Percentiles rank a stretch among this genome's conserved stretches.
phyloP scores from a whole-genome alignment of 2,329 filamentous ascomycete species.

The Iodosphaeria phyllophila region DNA sequence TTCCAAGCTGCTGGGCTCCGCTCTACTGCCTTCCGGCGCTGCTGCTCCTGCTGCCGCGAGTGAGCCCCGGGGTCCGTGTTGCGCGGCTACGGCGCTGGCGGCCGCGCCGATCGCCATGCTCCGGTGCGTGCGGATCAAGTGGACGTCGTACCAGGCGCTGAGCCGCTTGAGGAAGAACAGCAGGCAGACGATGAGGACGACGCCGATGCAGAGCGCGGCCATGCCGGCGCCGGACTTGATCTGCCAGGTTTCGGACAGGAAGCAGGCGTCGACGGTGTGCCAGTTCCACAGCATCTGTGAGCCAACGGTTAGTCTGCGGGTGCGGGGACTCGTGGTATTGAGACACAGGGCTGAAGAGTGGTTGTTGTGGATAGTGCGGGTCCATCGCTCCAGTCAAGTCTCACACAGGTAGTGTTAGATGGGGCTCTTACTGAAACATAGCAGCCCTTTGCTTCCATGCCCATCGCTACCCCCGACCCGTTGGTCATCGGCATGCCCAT shows the following conservation, averaged over 20 bases:
- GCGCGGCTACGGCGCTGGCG: slow-evolving; percentile 6
- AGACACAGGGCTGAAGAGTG: too few relatives aligned
- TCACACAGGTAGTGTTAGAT: too few relatives aligned
- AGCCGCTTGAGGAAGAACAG: slow-evolving; percentile 57
- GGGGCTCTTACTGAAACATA: too few relatives aligned
- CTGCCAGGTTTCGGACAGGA: slow-evolving; percentile 52
- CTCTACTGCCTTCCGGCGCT: too few relatives aligned
- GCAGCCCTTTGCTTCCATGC: too few relatives aligned
- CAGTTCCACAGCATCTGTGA: slow-evolving; percentile 75
- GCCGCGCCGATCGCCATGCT: slow-evolving; percentile 1
- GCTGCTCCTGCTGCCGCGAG: too few relatives aligned
- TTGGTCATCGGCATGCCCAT: too few relatives aligned
- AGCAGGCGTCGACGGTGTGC: slow-evolving; percentile 54
- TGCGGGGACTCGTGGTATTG: too few relatives aligned
- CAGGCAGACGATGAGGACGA: slow-evolving; percentile 51
- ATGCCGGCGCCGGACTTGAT: slow-evolving; percentile 54
- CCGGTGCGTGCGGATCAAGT: slow-evolving; percentile 34
- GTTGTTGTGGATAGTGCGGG: too few relatives aligned
- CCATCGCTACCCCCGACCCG: too few relatives aligned
- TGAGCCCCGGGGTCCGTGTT: slow-evolving; percentile 4
- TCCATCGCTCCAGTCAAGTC: too few relatives aligned
- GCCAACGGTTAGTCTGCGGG: too few relatives aligned
- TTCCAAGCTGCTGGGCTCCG: neutral
- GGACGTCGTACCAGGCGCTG: slow-evolving; percentile 54
- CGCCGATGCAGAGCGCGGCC: slow-evolving; percentile 62